These are phyloP conservation scores for Fusarium tupiense DNA, from an alignment of 2,329 filamentous ascomycete genomes.

Conservation along the genomic window DNA sequence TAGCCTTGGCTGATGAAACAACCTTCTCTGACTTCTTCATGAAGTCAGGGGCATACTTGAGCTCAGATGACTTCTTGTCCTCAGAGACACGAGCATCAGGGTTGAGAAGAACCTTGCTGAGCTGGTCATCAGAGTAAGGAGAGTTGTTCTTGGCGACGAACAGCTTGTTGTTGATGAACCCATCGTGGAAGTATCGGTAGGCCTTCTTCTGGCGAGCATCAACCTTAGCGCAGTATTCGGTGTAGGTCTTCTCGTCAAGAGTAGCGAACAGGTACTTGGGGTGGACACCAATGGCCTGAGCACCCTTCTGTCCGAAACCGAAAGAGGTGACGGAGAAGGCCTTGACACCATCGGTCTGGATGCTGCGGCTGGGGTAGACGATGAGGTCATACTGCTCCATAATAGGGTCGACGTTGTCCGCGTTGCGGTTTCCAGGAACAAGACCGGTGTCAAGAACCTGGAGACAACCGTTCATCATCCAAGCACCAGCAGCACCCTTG, in stretches of 20 bases:
- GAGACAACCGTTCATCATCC: conserved; percentile 99
- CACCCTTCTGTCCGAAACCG: conserved; percentile 98
- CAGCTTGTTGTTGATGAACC: conserved; percentile 96
- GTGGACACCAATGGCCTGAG: conserved; percentile 96
- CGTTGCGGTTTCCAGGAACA: conserved; percentile 96
- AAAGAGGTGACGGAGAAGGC: conserved; percentile 99
- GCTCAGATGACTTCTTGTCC: conserved; percentile 86
- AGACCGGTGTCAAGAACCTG: conserved; percentile 94
- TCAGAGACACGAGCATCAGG: conserved; percentile 85
- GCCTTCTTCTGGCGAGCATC: conserved; percentile 97
- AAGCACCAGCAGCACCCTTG: conserved; percentile 98
- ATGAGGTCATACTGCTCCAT: conserved; percentile 99
- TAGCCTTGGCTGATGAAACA: conserved; percentile 58
- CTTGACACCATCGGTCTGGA: conserved; percentile 98
- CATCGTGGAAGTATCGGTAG: conserved; percentile 98
- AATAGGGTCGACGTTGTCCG: conserved; percentile 93
- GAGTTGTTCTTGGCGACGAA: conserved; percentile 95
- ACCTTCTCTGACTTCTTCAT: conserved; percentile 72
- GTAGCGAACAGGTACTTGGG: conserved; percentile 95
- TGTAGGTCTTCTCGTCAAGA: conserved; percentile 87
- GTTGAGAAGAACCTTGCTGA: conserved; percentile 90
- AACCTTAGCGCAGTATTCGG: conserved; percentile 86
- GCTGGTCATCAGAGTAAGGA: conserved; percentile 89
- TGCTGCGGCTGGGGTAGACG: conserved; percentile 92
- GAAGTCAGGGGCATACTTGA: conserved; percentile 76